phyloP scores from a whole-genome alignment of 1,284 basidiomycete species.

The Lentinula novae-zelandiae region DNA sequence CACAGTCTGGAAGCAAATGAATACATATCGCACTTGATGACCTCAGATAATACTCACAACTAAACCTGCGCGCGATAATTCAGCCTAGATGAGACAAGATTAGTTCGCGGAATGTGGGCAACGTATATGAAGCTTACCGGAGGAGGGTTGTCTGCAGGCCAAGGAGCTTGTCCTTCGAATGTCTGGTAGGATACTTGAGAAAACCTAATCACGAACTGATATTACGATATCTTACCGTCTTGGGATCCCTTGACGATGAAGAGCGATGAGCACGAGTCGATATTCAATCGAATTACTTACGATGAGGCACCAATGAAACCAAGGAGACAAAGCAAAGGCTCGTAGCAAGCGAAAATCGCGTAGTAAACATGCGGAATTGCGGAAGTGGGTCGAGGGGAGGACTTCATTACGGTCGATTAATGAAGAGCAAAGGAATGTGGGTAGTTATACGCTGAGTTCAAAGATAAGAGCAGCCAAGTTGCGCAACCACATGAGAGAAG shows the following conservation, averaged over 20 bases:
- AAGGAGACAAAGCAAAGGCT: conserved; percentile 60
- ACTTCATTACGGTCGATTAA: conserved; percentile 28
- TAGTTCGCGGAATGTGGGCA: not conserved
- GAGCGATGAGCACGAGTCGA: conserved; percentile 8
- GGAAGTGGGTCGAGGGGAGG: conserved; percentile 31
- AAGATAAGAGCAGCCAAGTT: not conserved
- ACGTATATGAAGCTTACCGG: conserved; percentile 23
- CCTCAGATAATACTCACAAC: conserved; percentile 29
- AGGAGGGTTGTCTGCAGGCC: conserved; percentile 48
- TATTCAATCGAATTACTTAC: conserved; percentile 26
- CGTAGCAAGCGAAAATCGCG: conserved; percentile 66
- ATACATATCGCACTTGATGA: not conserved
- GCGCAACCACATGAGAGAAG: not conserved
- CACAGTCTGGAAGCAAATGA: conserved; percentile 19
- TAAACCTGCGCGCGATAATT: conserved; percentile 56
- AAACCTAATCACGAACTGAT: conserved; percentile 9
- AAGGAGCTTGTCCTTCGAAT: conserved; percentile 71
- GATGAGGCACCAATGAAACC: conserved; percentile 61
- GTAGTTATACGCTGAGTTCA: not conserved
- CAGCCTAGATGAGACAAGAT: conserved; percentile 4
- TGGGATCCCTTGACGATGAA: conserved; percentile 47
- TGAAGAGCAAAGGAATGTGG: conserved; percentile 8
- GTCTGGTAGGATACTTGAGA: conserved; percentile 36
- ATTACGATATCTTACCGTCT: conserved; percentile 39
- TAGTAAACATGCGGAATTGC: conserved; percentile 71